Base-by-base conservation (phyloP, 805 yeast genomes). In the Yamadazyma insecticola region DNA sequence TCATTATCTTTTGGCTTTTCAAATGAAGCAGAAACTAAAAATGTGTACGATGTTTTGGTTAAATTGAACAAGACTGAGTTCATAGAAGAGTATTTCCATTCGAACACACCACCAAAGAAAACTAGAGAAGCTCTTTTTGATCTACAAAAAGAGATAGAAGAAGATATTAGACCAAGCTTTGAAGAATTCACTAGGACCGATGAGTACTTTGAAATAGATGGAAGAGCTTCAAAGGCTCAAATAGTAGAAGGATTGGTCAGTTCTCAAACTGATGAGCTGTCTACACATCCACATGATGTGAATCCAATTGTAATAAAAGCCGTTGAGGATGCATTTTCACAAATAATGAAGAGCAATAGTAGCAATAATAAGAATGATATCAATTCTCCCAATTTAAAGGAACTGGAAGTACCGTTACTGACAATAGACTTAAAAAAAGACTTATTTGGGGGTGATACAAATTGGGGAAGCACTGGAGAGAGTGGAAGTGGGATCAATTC, bases 241-340 rank as follows among this genome's bases (percentile, higher is more conserved):
- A n/a, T n/a, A n/a, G n/a, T n/a, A n/a, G n/a, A n/a, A n/a, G n/a
- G n/a, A n/a, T n/a, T n/a, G n/a, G n/a, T n/a, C n/a, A n/a, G n/a
- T n/a, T n/a, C n/a, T n/a, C n/a, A n/a, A n/a, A n/a, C n/a, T n/a
- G n/a, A n/a, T n/a, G n/a, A n/a, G n/a, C n/a, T n/a, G n/a, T n/a
- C n/a, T n/a, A n/a, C n/a, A n/a, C n/a, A n/a, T 13, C 13, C 23
- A 4, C 24, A 29, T 13, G 25, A 24, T 11, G 31, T 41, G 4
- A 37, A 37, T 24, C 37, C 45, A 4, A 61, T 53, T 12, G 79
- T 73, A 1, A 53, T 78, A 4, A 61, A 64, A 31, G 85, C 86
- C 0, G 82, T 81, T 13, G 84, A 79, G 46, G 77, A 74, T 48
- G 87, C 84, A 3, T 67, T 81, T 34, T 71, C 70, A 16, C 75